Conservation (phyloP, 2,329 filamentous ascomycete genomes). For the Pestalotiopsis sp. region DNA sequence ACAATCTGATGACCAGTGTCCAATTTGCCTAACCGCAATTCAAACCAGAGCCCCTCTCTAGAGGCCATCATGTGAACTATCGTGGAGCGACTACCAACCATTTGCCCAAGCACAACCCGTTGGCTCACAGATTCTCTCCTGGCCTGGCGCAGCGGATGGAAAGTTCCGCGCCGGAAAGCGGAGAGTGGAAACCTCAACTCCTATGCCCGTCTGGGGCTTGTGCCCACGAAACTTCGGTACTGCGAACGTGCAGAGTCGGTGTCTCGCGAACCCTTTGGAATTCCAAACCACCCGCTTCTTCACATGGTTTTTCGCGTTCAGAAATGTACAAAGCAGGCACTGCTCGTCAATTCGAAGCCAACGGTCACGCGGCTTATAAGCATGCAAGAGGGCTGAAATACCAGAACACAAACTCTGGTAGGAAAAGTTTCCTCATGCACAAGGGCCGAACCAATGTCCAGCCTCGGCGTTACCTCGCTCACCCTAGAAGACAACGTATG, state of each 20-base stretch:
- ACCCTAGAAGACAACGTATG: background rate
- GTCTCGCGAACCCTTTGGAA: too few relatives aligned
- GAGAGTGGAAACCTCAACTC: background rate
- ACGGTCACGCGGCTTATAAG: background rate
- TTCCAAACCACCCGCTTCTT: background rate
- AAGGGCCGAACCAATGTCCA: background rate
- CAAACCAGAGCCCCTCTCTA: background rate
- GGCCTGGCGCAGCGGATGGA: background rate
- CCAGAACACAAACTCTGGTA: background rate
- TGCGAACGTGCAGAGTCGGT: too few relatives aligned
- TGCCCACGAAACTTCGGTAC: too few relatives aligned
- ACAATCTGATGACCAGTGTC: constrained; percentile 2
- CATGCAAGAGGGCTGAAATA: background rate
- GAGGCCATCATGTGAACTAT: background rate
- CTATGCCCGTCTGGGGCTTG: background rate
- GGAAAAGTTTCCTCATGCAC: background rate
- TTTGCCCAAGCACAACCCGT: background rate
- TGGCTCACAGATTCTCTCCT: background rate
- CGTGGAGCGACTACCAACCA: constrained; percentile 3
- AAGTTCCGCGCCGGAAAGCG: background rate
- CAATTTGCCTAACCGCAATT: background rate
- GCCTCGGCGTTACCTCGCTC: constrained; percentile 6
- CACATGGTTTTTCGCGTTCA: background rate
- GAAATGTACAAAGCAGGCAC: background rate
- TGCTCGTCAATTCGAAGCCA: background rate